A percentile compares a stretch with the other conserved stretches of the same genome.
Conservation (phyloP, 2,329 filamentous ascomycete species). For the Rhynchosporium graminicola region DNA sequence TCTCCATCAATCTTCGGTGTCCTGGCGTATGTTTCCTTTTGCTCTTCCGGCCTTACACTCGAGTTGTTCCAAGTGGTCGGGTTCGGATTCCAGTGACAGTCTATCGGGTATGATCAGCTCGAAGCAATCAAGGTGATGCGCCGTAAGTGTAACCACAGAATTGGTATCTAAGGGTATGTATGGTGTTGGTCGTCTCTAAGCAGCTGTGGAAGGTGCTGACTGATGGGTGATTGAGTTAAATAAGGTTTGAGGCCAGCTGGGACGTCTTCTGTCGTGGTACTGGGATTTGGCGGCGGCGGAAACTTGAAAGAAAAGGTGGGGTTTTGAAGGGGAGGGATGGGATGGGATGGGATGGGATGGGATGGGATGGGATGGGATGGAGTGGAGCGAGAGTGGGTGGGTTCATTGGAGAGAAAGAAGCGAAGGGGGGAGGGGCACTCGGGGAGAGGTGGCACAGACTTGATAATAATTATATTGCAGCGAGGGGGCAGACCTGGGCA, state of each 20-base stretch:
- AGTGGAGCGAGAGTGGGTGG: not conserved
- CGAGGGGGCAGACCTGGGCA: not conserved
- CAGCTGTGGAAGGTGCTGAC: constrained; percentile 13
- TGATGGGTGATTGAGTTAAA: constrained; percentile 15
- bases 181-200: not conserved
- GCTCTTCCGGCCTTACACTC: not conserved
- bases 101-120: constrained; percentile 3
- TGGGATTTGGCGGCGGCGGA: constrained; percentile 3
- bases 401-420: not conserved
- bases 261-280: constrained; percentile 19
- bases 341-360: not conserved
- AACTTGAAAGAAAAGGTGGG: constrained; percentile 3
- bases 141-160: not conserved
- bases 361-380: not conserved
- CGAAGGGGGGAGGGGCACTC: too few relatives aligned
- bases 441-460: not conserved
- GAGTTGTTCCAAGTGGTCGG: not conserved
- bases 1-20: constrained; percentile 1
- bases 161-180: not conserved
- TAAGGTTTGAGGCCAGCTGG: constrained; percentile 14
- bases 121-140: not conserved
- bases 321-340: not conserved
- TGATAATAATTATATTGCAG: not conserved
- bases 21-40: not conserved
- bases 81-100: not conserved